Evolutionary conservation across 345 rosid genomes (phyloP), one percentile per base, ranked within the genome.

Genomic region (Aquilaria malaccensis): DNA sequence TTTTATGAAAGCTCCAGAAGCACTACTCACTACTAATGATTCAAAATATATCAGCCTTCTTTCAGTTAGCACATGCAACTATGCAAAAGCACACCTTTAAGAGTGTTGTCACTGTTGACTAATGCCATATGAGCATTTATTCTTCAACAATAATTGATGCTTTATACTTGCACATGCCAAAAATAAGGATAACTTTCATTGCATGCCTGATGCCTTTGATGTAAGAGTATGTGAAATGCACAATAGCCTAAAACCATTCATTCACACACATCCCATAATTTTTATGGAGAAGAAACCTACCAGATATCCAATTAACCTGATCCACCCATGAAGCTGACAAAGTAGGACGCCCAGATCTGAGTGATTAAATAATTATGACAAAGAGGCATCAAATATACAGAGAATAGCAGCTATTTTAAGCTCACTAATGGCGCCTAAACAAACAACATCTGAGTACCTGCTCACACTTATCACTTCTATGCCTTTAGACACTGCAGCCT

Each of bases 291-390:
- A 22, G 54, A 63, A 64, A 66, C 80, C 54, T 85, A 72, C 97
- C 94, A 80, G 94, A 52, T 47, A 81, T 62, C 97, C 97, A 89
- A 52, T 79, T 87, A 67, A 93, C 97, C 70, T 93, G 98, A 76
- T 93, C 94, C 59, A 82, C 79, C 98, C 98, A 89, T 61, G 96
- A 76, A 37, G 61, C 88, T 11, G 85, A 64, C 56, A 65, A 76
- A 60, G 72, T 81, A 73, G 96, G 89, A 55, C 85, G 89, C 45
- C 97, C 96, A 0, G 96, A 92, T 87, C 98, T 92, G 80, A 68
- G 59, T 45, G 58, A 72, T 37, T 45, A 52, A 67, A n/a, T 45
- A 4, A 65, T 53, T 56, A 13, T 13, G 48, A 60, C 13, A 37
- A 30, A 55, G 49, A 55, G 45, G 58, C 48, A 11, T 4, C 2